Evolutionary conservation across 2,329 filamentous ascomycete genomes (phyloP).

Genomic region (Thielaviopsis ethacetica): DNA sequence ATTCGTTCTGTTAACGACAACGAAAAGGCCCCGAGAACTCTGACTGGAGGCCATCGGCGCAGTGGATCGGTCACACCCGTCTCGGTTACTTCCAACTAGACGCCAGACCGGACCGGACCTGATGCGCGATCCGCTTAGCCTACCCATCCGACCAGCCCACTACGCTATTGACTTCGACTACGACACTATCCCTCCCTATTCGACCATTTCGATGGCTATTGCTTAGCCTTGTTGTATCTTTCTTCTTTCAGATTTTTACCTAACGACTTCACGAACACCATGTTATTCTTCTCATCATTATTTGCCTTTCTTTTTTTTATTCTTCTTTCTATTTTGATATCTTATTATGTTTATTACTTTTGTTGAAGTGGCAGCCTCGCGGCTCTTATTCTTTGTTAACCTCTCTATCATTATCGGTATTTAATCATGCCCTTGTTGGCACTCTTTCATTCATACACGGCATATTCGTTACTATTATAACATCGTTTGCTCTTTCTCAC

Average conservation of each 20-base stretch:
- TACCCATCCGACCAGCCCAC: neutral
- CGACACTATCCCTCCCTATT: neutral
- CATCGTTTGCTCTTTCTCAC: neutral
- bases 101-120: neutral
- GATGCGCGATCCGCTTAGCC: neutral
- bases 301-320: neutral
- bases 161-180: neutral
- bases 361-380: constrained; percentile 4
- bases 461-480: neutral
- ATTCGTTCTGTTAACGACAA: constrained; percentile 4
- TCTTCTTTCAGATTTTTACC: neutral
- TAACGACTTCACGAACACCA: neutral
- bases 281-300: neutral
- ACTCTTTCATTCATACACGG: neutral
- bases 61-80: constrained; percentile 10
- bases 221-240: neutral
- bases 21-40: neutral
- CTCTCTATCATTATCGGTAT: neutral
- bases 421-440: neutral
- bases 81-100: constrained; percentile 8
- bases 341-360: neutral
- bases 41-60: constrained; percentile 4
- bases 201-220: neutral
- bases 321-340: constrained; percentile 5
- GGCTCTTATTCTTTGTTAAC: neutral